phyloP scores from a whole-genome alignment of 441 rosid species.

The Gossypium schwendimanii region DNA sequence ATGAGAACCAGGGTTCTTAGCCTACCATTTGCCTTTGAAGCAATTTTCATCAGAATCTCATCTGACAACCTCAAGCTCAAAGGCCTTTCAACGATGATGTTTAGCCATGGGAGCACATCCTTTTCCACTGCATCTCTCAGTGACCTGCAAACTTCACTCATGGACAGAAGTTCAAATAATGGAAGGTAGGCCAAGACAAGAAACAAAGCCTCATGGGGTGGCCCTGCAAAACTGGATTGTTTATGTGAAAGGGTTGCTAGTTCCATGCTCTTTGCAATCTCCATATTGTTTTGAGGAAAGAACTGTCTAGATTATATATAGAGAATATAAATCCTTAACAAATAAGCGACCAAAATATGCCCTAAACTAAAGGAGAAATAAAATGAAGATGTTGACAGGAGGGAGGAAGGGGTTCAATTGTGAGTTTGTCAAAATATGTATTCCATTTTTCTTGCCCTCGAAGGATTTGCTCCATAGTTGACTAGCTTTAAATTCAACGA shows the following conservation, averaged over 20 bases:
- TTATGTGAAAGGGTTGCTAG: not conserved
- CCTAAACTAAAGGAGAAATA: not conserved
- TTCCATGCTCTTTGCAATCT: slow-evolving; percentile 4
- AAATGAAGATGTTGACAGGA: slow-evolving; percentile 8
- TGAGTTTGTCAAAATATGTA: not conserved
- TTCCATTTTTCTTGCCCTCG: not conserved
- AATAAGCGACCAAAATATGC: not conserved
- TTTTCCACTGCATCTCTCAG: slow-evolving; percentile 35
- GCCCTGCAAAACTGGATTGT: slow-evolving; percentile 17
- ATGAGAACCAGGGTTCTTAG: slow-evolving; percentile 33
- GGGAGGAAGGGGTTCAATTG: not conserved
- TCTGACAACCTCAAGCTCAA: slow-evolving; percentile 36
- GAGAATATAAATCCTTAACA: not conserved
- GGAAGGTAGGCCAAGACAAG: slow-evolving; percentile 59
- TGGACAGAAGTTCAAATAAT: slow-evolving; percentile 40
- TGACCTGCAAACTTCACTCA: slow-evolving; percentile 34
- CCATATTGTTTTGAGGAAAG: not conserved
- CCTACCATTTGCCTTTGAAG: slow-evolving; percentile 42
- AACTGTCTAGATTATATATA: not conserved
- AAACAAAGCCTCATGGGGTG: slow-evolving; percentile 54
- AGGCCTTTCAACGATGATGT: slow-evolving; percentile 32
- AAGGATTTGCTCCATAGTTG: not conserved
- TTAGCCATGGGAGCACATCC: slow-evolving; percentile 40
- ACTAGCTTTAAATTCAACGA: not conserved
- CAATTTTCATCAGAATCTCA: slow-evolving; percentile 28